Evolutionary conservation across 2,329 filamentous ascomycete species (phyloP).

Genomic region (Setomelanomma holmii): DNA sequence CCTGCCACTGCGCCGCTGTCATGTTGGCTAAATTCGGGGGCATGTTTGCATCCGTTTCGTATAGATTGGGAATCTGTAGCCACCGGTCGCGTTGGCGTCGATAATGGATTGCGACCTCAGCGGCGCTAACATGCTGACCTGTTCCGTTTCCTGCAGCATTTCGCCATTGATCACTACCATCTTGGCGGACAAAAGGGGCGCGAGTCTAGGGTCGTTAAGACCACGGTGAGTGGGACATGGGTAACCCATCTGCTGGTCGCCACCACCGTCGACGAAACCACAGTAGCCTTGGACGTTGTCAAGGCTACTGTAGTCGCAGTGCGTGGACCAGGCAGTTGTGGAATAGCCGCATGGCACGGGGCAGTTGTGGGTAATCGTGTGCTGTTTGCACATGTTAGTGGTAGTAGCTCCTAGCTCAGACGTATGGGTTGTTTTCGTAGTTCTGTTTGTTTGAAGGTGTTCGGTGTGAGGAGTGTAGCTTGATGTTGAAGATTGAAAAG

Average conservation of each 20-base stretch:
- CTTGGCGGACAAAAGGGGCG: not conserved
- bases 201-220: not conserved
- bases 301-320: not conserved
- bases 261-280: not conserved
- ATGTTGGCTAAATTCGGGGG: not conserved
- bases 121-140: not conserved
- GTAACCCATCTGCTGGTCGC: not conserved
- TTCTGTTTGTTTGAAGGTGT: not conserved
- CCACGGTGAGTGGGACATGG: not conserved
- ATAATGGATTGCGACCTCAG: not conserved
- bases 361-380: not conserved
- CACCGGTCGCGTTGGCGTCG: not conserved
- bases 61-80: not conserved
- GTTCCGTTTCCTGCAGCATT: not conserved
- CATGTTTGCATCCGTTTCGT: not conserved
- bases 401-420: too few species aligned
- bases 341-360: not conserved
- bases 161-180: not conserved
- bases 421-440: not conserved
- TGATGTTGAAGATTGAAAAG: not conserved
- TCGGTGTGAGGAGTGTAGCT: not conserved
- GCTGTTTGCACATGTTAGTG: not conserved
- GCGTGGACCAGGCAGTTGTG: not conserved
- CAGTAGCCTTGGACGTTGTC: not conserved
- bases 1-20: not conserved